Base-by-base conservation (phyloP, 108 stramenopile genomes). In the Epipyxis sp. region DNA sequence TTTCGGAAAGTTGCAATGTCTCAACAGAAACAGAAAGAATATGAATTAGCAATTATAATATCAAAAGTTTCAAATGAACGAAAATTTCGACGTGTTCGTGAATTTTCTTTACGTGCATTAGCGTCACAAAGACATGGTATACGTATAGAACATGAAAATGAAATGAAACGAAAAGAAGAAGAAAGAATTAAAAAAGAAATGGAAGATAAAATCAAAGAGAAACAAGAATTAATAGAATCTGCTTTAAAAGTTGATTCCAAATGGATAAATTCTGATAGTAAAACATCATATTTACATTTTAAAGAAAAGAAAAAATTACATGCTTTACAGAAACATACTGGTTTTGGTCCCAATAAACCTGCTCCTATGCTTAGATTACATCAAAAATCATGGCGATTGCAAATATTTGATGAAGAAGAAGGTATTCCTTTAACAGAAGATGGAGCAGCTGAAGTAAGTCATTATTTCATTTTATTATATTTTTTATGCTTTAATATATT, bases 341-440 rank as follows among this genome's bases (percentile, higher is more conserved):
- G 61, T 25, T 65, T 65, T 32, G 3, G 6, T 37, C 30, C 20
- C 30, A 3, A 65, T 13, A 3, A 32, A 3, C 61, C 61, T 10
- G 61, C 35, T 6, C 61, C 61, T 10, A 65, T 6, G 34, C 34
- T 32, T 3, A 16, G 61, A 3, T 6, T 32, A 25, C 61, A 65
- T 25, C 6, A 16, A 6, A 3, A 10, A 37, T 35, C 61, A 6
- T 65, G 61, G 61, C 3, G 61, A 6, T 37, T 29, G 27, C 3
- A 65, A 65, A 32, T 6, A 6, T 65, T 65, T 32, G 61, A 65
- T 37, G 46, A 50, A 50, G 54, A 16, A 16, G 61, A 65, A 29
- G 61, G 61, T 10, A 6, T 65, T 16, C 61, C 61, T 37, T 32
- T 65, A 16, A 65, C 61, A 29, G 61, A 29, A 10, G 61, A 65